Conservation (phyloP, 345 rosid genomes). For the Populus euphratica region DNA sequence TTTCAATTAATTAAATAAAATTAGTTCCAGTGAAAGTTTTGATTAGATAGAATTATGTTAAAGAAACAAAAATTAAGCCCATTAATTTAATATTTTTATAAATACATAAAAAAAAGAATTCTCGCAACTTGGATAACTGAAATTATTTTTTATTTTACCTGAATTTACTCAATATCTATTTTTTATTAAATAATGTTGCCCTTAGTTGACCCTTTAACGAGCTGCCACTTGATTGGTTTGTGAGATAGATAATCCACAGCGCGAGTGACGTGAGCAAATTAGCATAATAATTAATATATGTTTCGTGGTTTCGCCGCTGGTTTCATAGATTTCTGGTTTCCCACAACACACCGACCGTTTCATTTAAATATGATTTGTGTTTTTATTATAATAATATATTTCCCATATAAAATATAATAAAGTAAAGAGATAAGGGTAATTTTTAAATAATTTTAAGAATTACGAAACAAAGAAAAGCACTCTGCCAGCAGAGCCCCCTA, state of each 20-base stretch:
- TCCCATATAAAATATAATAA: not conserved
- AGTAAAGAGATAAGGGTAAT: not conserved
- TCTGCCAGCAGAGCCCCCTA: not conserved
- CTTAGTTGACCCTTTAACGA: no score
- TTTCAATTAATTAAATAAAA: no score
- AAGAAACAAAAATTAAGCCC: no score
- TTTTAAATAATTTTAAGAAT: not conserved
- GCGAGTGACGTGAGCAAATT: not conserved
- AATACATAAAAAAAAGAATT: no score
- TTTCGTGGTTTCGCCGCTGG: slow-evolving; percentile 16
- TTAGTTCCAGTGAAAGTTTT: no score
- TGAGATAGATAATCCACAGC: not conserved
- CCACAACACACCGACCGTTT: slow-evolving; percentile 24
- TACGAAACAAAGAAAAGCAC: not conserved
- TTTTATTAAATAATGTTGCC: not conserved
- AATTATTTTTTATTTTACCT: no score
- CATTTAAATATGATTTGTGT: slow-evolving; percentile 2
- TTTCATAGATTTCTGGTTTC: slow-evolving; percentile 25
- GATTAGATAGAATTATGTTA: no score
- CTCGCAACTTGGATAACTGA: no score
- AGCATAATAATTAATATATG: not conserved
- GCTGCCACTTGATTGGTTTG: not conserved
- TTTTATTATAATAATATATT: not conserved
- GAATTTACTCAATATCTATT: no score
- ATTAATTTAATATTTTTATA: no score